A percentile compares a stretch with the other conserved stretches of the same genome.
These are phyloP conservation scores for Epipyxis sp. DNA, from an alignment of 108 stramenopile genomes.

Conservation along the genomic window DNA sequence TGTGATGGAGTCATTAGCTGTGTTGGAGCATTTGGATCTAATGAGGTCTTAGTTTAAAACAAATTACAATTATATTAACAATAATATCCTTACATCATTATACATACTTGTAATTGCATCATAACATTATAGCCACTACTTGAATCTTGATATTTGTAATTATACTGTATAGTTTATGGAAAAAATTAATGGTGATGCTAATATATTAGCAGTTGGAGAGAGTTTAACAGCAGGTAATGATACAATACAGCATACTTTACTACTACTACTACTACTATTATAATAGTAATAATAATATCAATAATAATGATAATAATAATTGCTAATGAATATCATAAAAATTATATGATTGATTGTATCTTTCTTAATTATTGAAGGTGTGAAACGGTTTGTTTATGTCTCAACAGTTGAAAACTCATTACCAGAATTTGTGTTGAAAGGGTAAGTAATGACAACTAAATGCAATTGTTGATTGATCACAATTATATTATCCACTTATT, in stretches of 20 bases:
- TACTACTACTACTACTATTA: too few relatives aligned
- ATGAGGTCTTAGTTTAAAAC: too few relatives aligned
- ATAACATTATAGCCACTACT: not conserved
- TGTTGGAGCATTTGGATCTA: slow-evolving; percentile 68
- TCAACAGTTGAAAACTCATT: slow-evolving; percentile 58
- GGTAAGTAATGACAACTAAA: too few relatives aligned
- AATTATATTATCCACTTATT: not conserved
- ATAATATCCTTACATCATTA: too few relatives aligned
- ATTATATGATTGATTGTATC: too few relatives aligned
- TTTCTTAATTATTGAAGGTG: slow-evolving; percentile 48
- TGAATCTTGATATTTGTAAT: not conserved
- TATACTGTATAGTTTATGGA: slow-evolving; percentile 58
- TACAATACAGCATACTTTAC: too few relatives aligned
- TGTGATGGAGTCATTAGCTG: slow-evolving; percentile 59
- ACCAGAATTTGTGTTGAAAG: slow-evolving; percentile 53
- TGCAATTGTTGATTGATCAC: not conserved
- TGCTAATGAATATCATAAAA: too few relatives aligned
- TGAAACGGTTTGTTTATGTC: slow-evolving; percentile 63
- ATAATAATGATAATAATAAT: too few relatives aligned
- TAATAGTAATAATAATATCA: too few relatives aligned
- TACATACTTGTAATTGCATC: too few relatives aligned
- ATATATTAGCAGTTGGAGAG: slow-evolving; percentile 57
- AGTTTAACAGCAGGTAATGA: too few relatives aligned
- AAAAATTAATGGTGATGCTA: slow-evolving; percentile 67
- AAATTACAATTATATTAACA: too few relatives aligned